phyloP scores from a whole-genome alignment of 1,284 basidiomycete species.

The Apiotrichum sp. region DNA sequence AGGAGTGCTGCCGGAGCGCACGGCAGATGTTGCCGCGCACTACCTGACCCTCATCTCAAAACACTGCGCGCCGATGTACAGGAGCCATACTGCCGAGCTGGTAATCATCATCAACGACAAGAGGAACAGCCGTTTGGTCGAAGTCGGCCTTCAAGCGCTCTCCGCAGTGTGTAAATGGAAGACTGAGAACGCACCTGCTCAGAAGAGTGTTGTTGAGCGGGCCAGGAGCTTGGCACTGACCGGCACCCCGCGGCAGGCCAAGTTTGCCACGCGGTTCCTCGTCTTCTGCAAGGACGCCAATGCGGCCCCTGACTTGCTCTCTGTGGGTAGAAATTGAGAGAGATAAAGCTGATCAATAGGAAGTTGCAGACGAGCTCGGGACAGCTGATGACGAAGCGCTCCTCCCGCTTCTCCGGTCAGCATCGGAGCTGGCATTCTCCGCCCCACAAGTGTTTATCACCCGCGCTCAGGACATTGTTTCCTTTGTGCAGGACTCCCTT shows the following conservation, averaged over 20 bases:
- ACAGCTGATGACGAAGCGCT: constrained; percentile 55
- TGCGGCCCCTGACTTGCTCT: constrained; percentile 56
- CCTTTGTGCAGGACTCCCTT: constrained; percentile 65
- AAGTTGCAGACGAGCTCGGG: constrained; percentile 54
- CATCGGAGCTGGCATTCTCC: constrained; percentile 68
- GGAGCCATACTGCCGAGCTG: constrained; percentile 67
- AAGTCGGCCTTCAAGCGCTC: constrained; percentile 68
- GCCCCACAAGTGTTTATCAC: constrained; percentile 68
- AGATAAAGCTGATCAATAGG: neutral
- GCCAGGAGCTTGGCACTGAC: constrained; percentile 59
- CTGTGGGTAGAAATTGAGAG: constrained; percentile 52
- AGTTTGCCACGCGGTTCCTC: constrained; percentile 77
- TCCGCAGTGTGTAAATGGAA: constrained; percentile 62
- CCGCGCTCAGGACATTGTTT: constrained; percentile 64
- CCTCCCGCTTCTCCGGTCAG: constrained; percentile 62
- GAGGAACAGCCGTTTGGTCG: constrained; percentile 57
- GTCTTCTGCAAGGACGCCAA: constrained; percentile 57
- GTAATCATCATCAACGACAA: constrained; percentile 63
- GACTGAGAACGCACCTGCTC: constrained; percentile 54
- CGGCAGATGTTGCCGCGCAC: constrained; percentile 23
- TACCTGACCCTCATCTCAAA: constrained; percentile 63
- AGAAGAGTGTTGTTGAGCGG: constrained; percentile 63
- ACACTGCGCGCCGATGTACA: constrained; percentile 65
- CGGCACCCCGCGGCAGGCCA: constrained; percentile 65
- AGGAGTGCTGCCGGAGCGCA: constrained; percentile 10